These are phyloP conservation scores for Peronospora belbahrii DNA, from an alignment of 352 stramenopile species.

Conservation along the genomic window DNA sequence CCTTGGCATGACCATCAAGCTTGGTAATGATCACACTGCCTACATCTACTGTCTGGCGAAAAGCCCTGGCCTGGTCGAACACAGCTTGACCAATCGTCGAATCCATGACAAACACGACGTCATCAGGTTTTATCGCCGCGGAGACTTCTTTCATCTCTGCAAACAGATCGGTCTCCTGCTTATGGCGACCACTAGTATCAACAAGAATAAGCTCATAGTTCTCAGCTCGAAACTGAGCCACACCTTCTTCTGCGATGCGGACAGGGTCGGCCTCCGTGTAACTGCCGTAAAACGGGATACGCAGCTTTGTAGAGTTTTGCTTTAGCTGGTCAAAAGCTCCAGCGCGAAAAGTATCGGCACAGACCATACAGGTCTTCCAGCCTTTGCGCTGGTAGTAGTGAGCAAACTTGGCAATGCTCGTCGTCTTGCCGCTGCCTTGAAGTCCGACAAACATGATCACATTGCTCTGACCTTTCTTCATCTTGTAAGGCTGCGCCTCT, in stretches of 20 bases:
- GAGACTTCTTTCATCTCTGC: constrained; percentile 99
- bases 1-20: constrained; percentile 98
- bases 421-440: constrained; percentile 98
- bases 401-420: constrained; percentile 98
- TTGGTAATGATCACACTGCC: constrained; percentile 99
- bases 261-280: constrained; percentile 98
- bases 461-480: constrained; percentile 88
- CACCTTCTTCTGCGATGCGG: constrained; percentile 95
- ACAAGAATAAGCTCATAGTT: constrained; percentile 99
- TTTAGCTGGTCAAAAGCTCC: constrained; percentile 99
- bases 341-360: constrained; percentile 97
- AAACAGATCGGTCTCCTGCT: constrained; percentile 97
- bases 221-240: constrained; percentile 93
- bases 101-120: constrained; percentile 99
- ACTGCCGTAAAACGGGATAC: constrained; percentile 97
- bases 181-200: constrained; percentile 97
- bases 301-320: constrained; percentile 98
- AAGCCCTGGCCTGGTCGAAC: constrained; percentile 93
- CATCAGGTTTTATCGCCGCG: constrained; percentile 92
- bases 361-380: constrained; percentile 99
- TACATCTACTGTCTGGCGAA: constrained; percentile 93
- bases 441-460: constrained; percentile 91
- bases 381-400: constrained; percentile 97
- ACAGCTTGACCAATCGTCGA: constrained; percentile 98
- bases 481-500: constrained; percentile 81